Evolutionary conservation across 192 early-diverging fungal genomes (phyloP).

Genomic region (Podila epigama): DNA sequence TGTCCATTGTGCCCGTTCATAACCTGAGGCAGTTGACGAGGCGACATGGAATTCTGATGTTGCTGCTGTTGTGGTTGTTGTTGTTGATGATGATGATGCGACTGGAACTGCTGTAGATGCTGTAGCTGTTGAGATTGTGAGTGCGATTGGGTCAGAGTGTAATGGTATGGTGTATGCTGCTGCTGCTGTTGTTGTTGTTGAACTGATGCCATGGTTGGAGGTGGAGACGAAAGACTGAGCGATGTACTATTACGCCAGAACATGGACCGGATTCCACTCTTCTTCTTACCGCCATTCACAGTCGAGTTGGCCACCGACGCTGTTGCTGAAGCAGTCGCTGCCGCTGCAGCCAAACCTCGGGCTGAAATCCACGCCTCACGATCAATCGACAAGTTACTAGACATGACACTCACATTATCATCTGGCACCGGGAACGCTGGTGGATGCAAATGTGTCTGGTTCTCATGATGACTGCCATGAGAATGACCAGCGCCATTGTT

Average conservation of each 20-base stretch:
- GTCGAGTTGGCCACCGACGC: constrained; percentile 1
- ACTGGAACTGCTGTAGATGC: constrained; percentile 7
- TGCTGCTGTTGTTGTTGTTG: too few relatives aligned
- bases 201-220: background rate
- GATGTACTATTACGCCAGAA: constrained; percentile 42
- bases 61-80: background rate
- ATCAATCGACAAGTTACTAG: constrained; percentile 40
- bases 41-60: background rate
- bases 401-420: constrained; percentile 41
- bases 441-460: background rate
- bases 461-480: constrained; percentile 15
- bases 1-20: constrained; percentile 13
- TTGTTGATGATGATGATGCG: background rate
- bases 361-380: constrained; percentile 39
- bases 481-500: constrained; percentile 8
- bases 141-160: background rate
- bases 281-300: constrained; percentile 12
- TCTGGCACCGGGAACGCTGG: constrained; percentile 1
- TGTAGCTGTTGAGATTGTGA: background rate
- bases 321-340: background rate
- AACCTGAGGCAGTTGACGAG: constrained; percentile 21
- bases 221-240: constrained; percentile 21
- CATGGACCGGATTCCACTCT: constrained; percentile 21
- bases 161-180: too few relatives aligned
- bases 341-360: background rate